Base-by-base conservation (phyloP, 495 filamentous ascomycete genomes). In the Haplographium delicatum region DNA sequence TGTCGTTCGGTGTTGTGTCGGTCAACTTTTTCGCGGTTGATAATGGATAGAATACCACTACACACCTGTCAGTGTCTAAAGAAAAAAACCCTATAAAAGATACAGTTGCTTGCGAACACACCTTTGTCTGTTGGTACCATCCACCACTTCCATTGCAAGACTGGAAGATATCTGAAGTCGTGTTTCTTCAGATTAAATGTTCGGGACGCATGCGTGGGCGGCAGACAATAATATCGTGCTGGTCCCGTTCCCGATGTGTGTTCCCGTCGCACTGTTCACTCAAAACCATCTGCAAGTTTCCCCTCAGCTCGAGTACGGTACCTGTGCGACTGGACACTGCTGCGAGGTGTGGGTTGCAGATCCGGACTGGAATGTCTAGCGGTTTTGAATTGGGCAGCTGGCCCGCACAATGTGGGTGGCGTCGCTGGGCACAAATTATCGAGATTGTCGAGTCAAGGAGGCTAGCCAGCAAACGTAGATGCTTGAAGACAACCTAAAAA, bases 241-340 rank as follows among this genome's bases (percentile, higher is more conserved):
- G 44, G 51, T 57, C 53, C 52, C 57, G 57, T 56, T 53, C 55
- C 58, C 53, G 54, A 51, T 61, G 54, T 54, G 51, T 57, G 54
- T 55, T 39, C 49, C 54, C 47, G 58, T 61, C 31, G 38, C 51
- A 61, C 58, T 34, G 47, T 52, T 58, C 58, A 54, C 58, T 54
- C n/a, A n/a, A 31, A 44, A 54, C 25, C 54, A 57, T 57, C 54
- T 61, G 54, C 48, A 47, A 54, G 43, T 43, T 45, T 52, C 33
- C 49, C 58, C 43, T 57, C 54, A 41, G 44, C 47, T 61, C 58
- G 51, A 57, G 44, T 37, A 31, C 35, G 44, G 10, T 34, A 30
- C 42, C 18, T 44, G 13, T 40, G 33, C 50, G 48, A n/a, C n/a
- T n/a, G n/a, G n/a, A n/a, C n/a, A n/a, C n/a, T n/a, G n/a, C n/a